These are phyloP conservation scores for Suillus clintonianus DNA, from an alignment of 768 basidiomycete species.

Conservation along the genomic window DNA sequence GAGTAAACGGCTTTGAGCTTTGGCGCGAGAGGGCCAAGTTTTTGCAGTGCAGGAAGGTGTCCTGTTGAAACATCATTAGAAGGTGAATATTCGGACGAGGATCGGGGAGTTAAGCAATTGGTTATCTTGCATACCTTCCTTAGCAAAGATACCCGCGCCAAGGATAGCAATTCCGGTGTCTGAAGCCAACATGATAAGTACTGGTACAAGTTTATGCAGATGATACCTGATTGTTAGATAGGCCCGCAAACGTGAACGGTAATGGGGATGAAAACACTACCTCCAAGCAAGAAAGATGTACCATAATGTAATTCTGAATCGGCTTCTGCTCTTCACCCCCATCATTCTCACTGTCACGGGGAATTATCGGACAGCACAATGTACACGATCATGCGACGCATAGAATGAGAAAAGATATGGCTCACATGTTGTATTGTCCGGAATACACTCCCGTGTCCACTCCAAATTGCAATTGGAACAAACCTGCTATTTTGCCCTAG, in stretches of 20 bases:
- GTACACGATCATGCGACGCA: not conserved
- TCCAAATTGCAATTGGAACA: too few relatives aligned
- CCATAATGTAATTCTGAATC: not conserved
- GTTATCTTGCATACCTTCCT: constrained; percentile 52
- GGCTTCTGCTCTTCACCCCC: not conserved
- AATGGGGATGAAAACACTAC: not conserved
- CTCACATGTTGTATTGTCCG: not conserved
- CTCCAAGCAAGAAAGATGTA: too few relatives aligned
- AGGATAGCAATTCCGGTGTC: constrained; percentile 66
- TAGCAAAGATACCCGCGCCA: constrained; percentile 79
- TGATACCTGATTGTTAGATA: not conserved
- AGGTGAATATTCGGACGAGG: constrained; percentile 22
- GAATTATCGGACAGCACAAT: constrained; percentile 4
- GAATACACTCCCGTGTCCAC: not conserved
- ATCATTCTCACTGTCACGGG: not conserved
- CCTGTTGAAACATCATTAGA: constrained; percentile 43
- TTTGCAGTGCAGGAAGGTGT: constrained; percentile 72
- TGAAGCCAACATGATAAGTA: constrained; percentile 36
- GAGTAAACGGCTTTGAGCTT: constrained; percentile 76
- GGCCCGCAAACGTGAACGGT: too few relatives aligned
- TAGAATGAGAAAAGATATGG: not conserved
- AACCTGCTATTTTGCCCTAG: not conserved
- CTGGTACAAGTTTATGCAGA: not conserved
- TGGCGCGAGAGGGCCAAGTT: constrained; percentile 47
- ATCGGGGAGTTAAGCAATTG: not conserved